Evolutionary conservation across 345 rosid species (phyloP).

Genomic region (Triadica sebifera): DNA sequence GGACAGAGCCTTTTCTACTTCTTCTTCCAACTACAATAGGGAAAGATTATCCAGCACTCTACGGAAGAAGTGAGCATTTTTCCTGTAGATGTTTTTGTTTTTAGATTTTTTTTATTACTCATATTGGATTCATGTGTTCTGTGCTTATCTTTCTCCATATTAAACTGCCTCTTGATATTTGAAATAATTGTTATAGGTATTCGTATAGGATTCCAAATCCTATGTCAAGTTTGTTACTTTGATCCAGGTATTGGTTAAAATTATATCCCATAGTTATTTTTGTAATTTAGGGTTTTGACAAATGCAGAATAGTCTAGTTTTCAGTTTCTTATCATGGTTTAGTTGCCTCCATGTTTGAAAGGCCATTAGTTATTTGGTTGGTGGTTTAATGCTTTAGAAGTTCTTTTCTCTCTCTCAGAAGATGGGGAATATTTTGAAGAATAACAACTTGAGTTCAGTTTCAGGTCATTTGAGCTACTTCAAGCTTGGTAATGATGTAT

Average conservation of each 20-base stretch:
- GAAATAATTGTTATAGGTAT: not conserved
- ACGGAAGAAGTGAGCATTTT: conserved; percentile 36
- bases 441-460: not conserved
- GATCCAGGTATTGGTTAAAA: not conserved
- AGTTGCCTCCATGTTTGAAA: not conserved
- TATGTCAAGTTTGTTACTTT: conserved; percentile 2
- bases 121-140: too few relatives aligned
- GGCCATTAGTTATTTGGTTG: not conserved
- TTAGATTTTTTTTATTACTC: not conserved
- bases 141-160: not conserved
- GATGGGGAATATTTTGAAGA: not conserved
- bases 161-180: not conserved
- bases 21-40: conserved; percentile 25
- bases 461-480: not conserved
- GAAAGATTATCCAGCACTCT: conserved; percentile 17
- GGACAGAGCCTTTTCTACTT: conserved; percentile 29
- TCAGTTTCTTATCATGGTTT: not conserved
- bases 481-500: not conserved
- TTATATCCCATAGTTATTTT: not conserved
- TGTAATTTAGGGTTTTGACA: not conserved
- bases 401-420: not conserved
- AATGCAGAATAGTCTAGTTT: not conserved
- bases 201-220: not conserved
- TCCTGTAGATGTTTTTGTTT: not conserved
- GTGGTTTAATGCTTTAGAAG: not conserved